These are phyloP conservation scores for Austroboletus eburneus DNA, from an alignment of 768 basidiomycete genomes.

Conservation along the genomic window DNA sequence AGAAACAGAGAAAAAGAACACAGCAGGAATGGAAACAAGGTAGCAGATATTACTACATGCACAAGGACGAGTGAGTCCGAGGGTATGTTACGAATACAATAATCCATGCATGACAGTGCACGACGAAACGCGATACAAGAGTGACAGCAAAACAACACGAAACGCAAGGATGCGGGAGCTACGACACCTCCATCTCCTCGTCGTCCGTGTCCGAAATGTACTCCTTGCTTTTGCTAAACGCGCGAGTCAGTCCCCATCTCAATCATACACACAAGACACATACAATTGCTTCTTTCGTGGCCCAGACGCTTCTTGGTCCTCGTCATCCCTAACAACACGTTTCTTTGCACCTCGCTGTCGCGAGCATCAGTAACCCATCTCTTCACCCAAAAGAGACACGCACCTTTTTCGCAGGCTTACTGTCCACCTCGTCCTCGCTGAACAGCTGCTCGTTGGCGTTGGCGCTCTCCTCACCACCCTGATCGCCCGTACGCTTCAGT, in stretches of 20 bases:
- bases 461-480: slow-evolving; percentile 47
- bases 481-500: slow-evolving; percentile 49
- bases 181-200: slow-evolving; percentile 52
- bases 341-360: slow-evolving; percentile 55
- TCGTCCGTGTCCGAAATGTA: slow-evolving; percentile 86
- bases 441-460: slow-evolving; percentile 53
- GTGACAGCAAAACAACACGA: background rate
- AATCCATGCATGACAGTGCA: no score
- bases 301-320: slow-evolving; percentile 61
- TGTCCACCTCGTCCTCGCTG: slow-evolving; percentile 61
- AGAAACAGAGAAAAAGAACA: no score
- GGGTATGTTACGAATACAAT: no score
- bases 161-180: no score
- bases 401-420: slow-evolving; percentile 67
- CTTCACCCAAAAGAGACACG: slow-evolving; percentile 4
- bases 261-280: slow-evolving; percentile 24
- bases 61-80: no score
- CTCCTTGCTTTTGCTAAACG: slow-evolving; percentile 79
- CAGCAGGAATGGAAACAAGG: no score
- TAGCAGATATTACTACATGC: no score
- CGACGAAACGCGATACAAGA: background rate
- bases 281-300: slow-evolving; percentile 77
- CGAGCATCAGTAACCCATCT: background rate
- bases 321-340: slow-evolving; percentile 74
- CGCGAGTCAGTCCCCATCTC: slow-evolving; percentile 4